Percentiles rank a stretch among this genome's conserved stretches.
phyloP scores from a whole-genome alignment of 768 basidiomycete species.

The Tylopilus plumbeoviolaceoides region DNA sequence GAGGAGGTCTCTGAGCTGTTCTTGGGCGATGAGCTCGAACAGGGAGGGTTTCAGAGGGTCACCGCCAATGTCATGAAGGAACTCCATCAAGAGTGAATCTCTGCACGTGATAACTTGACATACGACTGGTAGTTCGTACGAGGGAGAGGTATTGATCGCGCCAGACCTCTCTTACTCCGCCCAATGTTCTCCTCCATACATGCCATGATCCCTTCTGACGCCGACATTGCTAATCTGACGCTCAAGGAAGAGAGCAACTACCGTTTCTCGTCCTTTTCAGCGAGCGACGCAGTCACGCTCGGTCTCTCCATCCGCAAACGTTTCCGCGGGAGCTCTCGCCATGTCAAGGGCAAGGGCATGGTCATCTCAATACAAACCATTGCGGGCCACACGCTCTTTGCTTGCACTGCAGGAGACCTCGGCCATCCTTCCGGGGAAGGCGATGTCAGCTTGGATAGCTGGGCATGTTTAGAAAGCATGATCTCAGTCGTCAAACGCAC shows the following conservation, averaged over 20 bases:
- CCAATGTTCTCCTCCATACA: conserved; percentile 65
- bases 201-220: conserved; percentile 60
- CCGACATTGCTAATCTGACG: conserved; percentile 67
- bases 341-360: conserved; percentile 74
- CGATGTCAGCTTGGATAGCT: conserved; percentile 79
- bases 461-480: conserved; percentile 77
- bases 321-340: conserved; percentile 69
- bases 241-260: conserved; percentile 65
- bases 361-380: conserved; percentile 78
- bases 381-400: conserved; percentile 73
- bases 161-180: conserved; percentile 8
- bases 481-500: conserved; percentile 73
- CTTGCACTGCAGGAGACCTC: conserved; percentile 81
- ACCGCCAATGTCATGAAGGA: conserved; percentile 72
- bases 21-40: conserved; percentile 91
- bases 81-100: conserved; percentile 68
- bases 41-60: conserved; percentile 76
- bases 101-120: too few relatives aligned
- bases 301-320: conserved; percentile 78
- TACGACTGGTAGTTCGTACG: too few relatives aligned
- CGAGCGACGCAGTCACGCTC: conserved; percentile 76
- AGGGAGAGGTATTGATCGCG: too few relatives aligned
- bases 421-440: conserved; percentile 62
- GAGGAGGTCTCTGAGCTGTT: conserved; percentile 85
- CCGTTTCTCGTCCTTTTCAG: conserved; percentile 70